Percentiles rank a stretch among this genome's conserved stretches.
These are phyloP conservation scores for Xylaria longipes DNA, from an alignment of 495 filamentous ascomycete species.

Conservation along the genomic window DNA sequence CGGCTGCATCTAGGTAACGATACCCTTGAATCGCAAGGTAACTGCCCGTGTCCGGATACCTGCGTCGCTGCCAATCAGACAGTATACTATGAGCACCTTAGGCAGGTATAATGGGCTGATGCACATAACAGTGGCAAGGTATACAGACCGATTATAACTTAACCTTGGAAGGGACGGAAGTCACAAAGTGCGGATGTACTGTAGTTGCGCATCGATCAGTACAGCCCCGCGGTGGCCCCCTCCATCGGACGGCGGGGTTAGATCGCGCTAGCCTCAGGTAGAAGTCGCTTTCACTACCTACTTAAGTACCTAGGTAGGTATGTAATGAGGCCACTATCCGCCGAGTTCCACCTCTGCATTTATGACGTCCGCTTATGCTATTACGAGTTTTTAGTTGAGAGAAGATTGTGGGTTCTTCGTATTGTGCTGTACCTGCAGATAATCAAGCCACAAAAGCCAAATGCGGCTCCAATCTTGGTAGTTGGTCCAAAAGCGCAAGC, in stretches of 20 bases:
- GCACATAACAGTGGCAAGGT: not conserved
- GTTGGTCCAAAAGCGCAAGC: not conserved
- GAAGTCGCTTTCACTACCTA: not conserved
- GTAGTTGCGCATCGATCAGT: not conserved
- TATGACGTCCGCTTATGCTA: not conserved
- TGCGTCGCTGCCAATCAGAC: not conserved
- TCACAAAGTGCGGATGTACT: not conserved
- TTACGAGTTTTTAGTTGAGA: not conserved
- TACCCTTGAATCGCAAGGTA: not conserved
- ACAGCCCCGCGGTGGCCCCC: not conserved
- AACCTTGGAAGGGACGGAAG: not conserved
- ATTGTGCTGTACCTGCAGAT: not conserved
- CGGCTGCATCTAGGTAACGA: not conserved
- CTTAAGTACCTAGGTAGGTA: too few species aligned
- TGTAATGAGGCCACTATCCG: not conserved
- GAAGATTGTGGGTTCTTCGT: not conserved
- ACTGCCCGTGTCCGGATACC: not conserved
- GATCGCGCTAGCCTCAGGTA: not conserved
- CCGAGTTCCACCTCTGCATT: not conserved
- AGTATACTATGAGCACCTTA: not conserved
- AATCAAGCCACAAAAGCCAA: constrained; percentile 7
- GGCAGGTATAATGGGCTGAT: not conserved
- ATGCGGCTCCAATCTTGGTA: not conserved
- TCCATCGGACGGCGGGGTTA: not conserved
- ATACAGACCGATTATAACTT: not conserved